A percentile compares a stretch with the other conserved stretches of the same genome.
These are phyloP conservation scores for Camelina hispida DNA, from an alignment of 345 rosid species.

Conservation along the genomic window DNA sequence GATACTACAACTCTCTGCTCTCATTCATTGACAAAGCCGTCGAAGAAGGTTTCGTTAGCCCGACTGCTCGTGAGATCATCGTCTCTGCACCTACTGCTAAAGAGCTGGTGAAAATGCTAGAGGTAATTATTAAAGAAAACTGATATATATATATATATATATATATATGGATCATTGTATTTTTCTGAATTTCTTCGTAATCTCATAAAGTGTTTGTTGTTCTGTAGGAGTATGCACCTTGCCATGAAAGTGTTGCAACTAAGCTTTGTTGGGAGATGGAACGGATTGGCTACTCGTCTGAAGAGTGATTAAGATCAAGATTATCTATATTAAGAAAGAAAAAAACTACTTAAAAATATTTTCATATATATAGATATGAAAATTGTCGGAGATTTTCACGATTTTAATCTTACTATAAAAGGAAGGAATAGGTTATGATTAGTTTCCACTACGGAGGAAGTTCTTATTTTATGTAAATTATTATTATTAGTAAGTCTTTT, in stretches of 20 bases:
- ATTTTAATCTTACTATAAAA: slow-evolving; percentile 42
- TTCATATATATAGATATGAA: slow-evolving; percentile 29
- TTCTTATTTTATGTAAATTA: slow-evolving; percentile 37
- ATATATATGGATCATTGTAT: background rate
- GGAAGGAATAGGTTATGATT: slow-evolving; percentile 39
- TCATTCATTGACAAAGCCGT: slow-evolving; percentile 97
- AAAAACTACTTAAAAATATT: background rate
- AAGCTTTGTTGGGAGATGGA: slow-evolving; percentile 93
- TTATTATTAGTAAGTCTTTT: slow-evolving; percentile 35
- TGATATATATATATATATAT: background rate
- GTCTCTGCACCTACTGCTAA: slow-evolving; percentile 87
- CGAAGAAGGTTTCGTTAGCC: slow-evolving; percentile 89
- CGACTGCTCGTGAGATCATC: slow-evolving; percentile 89
- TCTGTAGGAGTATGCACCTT: slow-evolving; percentile 81
- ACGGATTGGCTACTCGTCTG: slow-evolving; percentile 60
- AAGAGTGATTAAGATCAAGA: slow-evolving; percentile 36
- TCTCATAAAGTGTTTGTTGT: slow-evolving; percentile 1
- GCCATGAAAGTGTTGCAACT: slow-evolving; percentile 80
- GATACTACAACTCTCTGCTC: slow-evolving; percentile 95
- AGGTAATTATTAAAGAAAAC: slow-evolving; percentile 52
- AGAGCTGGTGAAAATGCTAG: slow-evolving; percentile 83
- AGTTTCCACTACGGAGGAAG: slow-evolving; percentile 41
- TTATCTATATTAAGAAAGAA: background rate
- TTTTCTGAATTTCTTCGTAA: slow-evolving; percentile 2
- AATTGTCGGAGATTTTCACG: slow-evolving; percentile 30